Conservation (phyloP, 73 alveolate species). For the Stentor coeruleus region DNA sequence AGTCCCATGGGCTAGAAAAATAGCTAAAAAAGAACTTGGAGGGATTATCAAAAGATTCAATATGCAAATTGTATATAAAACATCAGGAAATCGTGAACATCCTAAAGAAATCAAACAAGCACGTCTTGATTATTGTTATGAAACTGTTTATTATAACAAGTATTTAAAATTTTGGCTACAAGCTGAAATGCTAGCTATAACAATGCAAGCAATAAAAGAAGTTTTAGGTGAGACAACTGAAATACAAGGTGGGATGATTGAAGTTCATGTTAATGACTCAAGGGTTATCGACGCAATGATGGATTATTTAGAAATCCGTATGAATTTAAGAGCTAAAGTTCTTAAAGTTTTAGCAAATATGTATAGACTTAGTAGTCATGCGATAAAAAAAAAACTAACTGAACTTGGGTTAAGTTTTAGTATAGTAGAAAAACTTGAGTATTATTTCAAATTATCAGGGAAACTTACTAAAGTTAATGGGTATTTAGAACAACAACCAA, state of each 20-base stretch:
- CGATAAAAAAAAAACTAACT: background rate
- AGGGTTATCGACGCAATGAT: background rate
- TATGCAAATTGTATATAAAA: conserved; percentile 14
- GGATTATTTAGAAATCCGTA: background rate
- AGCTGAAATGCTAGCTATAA: conserved; percentile 9
- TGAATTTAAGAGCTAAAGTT: background rate
- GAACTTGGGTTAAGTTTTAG: background rate
- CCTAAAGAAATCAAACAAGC: background rate
- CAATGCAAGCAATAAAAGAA: background rate
- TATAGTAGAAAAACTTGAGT: background rate
- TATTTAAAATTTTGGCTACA: conserved; percentile 6
- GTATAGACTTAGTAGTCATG: background rate
- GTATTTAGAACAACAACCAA: background rate
- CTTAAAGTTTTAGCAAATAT: background rate
- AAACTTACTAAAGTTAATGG: background rate
- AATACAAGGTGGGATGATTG: background rate
- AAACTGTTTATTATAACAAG: background rate
- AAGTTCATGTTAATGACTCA: background rate
- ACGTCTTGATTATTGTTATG: background rate
- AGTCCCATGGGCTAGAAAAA: conserved; percentile 15
- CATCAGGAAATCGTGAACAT: background rate
- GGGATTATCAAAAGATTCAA: background rate
- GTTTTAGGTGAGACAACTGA: background rate
- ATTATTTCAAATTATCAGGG: background rate
- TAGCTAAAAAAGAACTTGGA: conserved; percentile 19